Base-by-base conservation (phyloP, 768 basidiomycete species). In the Leccinum uliginosum region DNA sequence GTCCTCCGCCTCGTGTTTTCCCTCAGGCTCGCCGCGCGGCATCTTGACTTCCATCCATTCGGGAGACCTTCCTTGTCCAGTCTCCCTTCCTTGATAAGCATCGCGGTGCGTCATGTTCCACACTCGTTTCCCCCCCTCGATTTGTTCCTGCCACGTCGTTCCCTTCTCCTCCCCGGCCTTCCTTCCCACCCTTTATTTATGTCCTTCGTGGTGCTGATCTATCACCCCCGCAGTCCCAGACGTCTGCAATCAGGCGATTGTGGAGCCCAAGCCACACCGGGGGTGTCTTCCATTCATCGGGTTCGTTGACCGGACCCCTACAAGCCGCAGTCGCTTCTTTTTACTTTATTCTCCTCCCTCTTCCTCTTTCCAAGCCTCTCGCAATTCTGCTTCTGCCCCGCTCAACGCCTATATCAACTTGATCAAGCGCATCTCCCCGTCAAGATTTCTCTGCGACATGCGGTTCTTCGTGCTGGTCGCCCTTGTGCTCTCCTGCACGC, bases 401-500 rank as follows among this genome's bases (percentile, higher is more conserved):
- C 46, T 46, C 35, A 30, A 32, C 50, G 17, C 47, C 26, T 30
- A n/a, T 27, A 38, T 50, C 27, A 29, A 10, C 35, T 45, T 46
- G 30, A 54, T 63, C 53, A 53, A 34, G 17, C 14, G 2, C 11
- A 15, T 43, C 35, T 27, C 38, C 4, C 24, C 51, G 15, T 55
- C 45, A 52, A 60, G 19, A 40, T 45, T 19, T 8, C 53, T 29
- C 49, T 54, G 43, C 52, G 21, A 55, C 54, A 72, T 74, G 75
- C 67, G 55, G 48, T 14, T 63, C 43, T 23, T 67, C 56, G 53
- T 60, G 30, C 62, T 72, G 56, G 59, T 76, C 60, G 54, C 68
- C 45, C 66, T 74, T 48, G 61, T 70, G 34, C 67, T 76, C 26
- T 62, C 65, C 55, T 67, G 70, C 34, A 62, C 66, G 35, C 59